Conservation (phyloP, 306 rosid species). For the Vachellia pachyceras region DNA sequence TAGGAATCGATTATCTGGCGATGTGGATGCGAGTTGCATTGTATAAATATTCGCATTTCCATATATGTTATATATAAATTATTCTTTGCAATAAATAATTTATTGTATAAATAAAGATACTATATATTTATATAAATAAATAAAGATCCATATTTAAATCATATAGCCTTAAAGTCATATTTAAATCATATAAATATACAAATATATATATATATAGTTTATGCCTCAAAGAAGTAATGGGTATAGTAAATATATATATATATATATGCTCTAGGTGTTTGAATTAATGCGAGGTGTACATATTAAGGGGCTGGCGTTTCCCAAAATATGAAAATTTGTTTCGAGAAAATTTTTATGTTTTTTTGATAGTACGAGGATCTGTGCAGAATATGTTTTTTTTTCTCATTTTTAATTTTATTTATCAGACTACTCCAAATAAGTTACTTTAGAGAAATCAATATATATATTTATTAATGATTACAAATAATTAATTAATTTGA, state of each 20-base stretch:
- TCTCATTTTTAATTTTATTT: background rate
- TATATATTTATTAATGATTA: no score
- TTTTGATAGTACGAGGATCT: constrained; percentile 35
- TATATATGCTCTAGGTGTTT: no score
- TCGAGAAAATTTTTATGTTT: background rate
- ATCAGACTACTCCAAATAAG: background rate
- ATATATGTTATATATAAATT: background rate
- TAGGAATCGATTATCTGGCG: background rate
- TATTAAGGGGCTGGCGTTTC: no score
- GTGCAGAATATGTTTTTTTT: background rate
- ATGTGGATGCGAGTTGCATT: background rate
- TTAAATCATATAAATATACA: background rate
- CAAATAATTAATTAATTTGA: no score
- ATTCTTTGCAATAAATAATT: background rate
- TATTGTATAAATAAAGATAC: background rate
- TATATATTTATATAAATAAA: no score
- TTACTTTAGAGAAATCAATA: no score
- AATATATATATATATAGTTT: no score
- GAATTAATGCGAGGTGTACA: no score
- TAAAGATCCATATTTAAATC: background rate
- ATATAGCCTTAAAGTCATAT: background rate
- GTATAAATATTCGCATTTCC: background rate
- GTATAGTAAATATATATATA: no score
- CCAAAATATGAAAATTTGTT: background rate
- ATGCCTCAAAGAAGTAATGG: no score